phyloP scores from a whole-genome alignment of 345 rosid species.

The Raphanus sativus region DNA sequence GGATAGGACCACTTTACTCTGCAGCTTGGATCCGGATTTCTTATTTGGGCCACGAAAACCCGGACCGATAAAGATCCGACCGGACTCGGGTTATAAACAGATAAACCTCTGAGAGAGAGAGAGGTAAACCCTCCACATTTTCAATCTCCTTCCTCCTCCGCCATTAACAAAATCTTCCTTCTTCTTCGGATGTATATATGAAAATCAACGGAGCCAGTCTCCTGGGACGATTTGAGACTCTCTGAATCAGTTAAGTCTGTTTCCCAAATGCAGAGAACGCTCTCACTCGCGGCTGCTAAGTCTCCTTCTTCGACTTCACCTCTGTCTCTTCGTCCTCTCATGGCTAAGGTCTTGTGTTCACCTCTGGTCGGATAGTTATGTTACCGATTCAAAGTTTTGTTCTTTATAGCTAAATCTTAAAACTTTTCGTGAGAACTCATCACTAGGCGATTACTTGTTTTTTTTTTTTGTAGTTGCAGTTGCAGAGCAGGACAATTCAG shows the following conservation, averaged over 20 bases:
- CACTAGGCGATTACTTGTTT: constrained; percentile 7
- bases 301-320: constrained; percentile 37
- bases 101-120: constrained; percentile 30
- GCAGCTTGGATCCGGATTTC: neutral
- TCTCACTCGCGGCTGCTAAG: constrained; percentile 29
- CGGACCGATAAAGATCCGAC: constrained; percentile 4
- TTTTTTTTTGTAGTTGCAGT: constrained; percentile 20
- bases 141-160: constrained; percentile 13
- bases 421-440: neutral
- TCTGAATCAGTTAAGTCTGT: constrained; percentile 1
- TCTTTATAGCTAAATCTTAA: constrained; percentile 5
- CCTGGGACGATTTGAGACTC: constrained; percentile 10
- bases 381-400: neutral
- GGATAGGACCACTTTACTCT: neutral
- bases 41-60: constrained; percentile 9
- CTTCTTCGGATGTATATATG: constrained; percentile 25
- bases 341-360: constrained; percentile 52
- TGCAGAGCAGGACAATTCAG: constrained; percentile 45
- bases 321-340: constrained; percentile 40
- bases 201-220: neutral
- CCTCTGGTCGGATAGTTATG: neutral
- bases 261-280: constrained; percentile 37
- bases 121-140: constrained; percentile 32
- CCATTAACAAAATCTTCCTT: neutral
- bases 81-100: constrained; percentile 23